A percentile compares a stretch with the other conserved stretches of the same genome.
Conservation (phyloP, 768 basidiomycete genomes). For the Ramaria sp. region DNA sequence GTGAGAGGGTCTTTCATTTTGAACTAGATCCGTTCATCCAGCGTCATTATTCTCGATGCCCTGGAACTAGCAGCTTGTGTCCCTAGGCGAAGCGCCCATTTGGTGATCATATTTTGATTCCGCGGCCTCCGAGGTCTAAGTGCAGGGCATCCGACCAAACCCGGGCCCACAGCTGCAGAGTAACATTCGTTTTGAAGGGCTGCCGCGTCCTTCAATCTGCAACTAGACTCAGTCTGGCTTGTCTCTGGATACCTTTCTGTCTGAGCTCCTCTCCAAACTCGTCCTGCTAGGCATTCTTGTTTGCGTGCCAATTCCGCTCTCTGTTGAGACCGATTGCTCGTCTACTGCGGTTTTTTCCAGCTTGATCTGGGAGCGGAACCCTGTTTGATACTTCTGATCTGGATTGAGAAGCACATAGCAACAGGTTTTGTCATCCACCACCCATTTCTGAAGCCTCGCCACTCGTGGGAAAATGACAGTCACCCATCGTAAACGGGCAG, state of each 20-base stretch:
- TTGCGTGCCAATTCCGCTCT: not conserved
- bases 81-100: not conserved
- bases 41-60: not conserved
- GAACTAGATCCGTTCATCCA: not conserved
- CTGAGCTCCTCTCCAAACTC: not conserved
- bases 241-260: not conserved
- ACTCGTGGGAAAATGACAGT: slow-evolving; percentile 11
- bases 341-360: not conserved
- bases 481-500: slow-evolving; percentile 11
- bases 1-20: not conserved
- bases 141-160: not conserved
- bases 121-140: not conserved
- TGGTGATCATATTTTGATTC: not conserved
- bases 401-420: slow-evolving; percentile 3
- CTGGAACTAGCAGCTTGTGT: not conserved
- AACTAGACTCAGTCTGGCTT: not conserved
- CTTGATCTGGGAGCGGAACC: not conserved
- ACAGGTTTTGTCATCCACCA: not conserved
- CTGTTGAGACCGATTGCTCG: not conserved
- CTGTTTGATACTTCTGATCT: not conserved
- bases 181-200: not conserved
- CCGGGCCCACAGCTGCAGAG: not conserved
- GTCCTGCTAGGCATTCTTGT: not conserved
- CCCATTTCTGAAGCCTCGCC: not conserved
- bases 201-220: not conserved